phyloP scores from a whole-genome alignment of 768 basidiomycete species.

The Mycena indigotica region DNA sequence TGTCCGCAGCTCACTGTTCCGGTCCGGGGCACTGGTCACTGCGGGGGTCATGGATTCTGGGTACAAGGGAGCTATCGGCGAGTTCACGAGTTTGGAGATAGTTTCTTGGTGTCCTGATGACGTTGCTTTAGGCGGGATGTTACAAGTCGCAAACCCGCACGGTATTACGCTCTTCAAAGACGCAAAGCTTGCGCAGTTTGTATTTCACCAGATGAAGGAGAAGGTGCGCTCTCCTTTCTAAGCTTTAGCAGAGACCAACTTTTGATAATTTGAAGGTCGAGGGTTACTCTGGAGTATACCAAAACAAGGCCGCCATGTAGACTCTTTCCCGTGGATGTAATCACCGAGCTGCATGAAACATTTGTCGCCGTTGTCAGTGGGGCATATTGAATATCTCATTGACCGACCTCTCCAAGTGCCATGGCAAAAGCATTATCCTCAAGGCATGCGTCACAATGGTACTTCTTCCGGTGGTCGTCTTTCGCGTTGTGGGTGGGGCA shows the following conservation, averaged over 20 bases:
- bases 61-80: conserved; percentile 20
- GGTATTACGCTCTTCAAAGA: conserved; percentile 15
- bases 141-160: conserved; percentile 20
- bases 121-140: conserved; percentile 1
- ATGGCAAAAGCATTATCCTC: too few relatives aligned
- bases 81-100: neutral
- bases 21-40: conserved; percentile 18
- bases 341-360: neutral
- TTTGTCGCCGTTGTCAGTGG: neutral
- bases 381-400: too few relatives aligned
- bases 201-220: conserved; percentile 19
- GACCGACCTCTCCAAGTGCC: too few relatives aligned
- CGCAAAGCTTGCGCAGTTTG: conserved; percentile 2
- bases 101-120: neutral
- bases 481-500: too few relatives aligned
- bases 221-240: conserved; percentile 6
- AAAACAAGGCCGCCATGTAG: neutral
- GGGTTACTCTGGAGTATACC: conserved; percentile 7
- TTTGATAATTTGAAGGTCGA: neutral
- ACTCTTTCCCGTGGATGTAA: neutral
- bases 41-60: conserved; percentile 21
- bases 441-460: too few relatives aligned
- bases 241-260: neutral
- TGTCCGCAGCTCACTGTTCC: conserved; percentile 23
- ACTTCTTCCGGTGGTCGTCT: too few relatives aligned